phyloP scores from a whole-genome alignment of 2,329 filamentous ascomycete species.

The Colletotrichum paranaense region DNA sequence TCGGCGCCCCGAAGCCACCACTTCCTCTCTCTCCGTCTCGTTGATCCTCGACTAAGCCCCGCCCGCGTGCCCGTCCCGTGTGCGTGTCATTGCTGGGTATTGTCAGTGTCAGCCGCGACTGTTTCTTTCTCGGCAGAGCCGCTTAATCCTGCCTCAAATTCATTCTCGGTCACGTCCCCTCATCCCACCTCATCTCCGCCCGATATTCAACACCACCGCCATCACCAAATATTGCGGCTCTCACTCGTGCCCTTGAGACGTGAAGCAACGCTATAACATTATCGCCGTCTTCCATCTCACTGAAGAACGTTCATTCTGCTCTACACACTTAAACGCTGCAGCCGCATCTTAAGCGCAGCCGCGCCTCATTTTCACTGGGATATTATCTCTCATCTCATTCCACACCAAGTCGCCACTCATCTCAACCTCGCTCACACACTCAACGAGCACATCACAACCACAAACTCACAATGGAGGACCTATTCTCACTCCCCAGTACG shows the following conservation, averaged over 20 bases:
- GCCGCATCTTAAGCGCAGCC: background rate
- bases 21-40: background rate
- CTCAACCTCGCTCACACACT: background rate
- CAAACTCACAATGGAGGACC: slow-evolving; percentile 31
- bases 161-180: background rate
- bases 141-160: background rate
- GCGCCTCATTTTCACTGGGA: background rate
- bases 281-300: background rate
- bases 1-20: background rate
- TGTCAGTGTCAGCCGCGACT: too few species aligned
- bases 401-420: background rate
- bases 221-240: background rate
- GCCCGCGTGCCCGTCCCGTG: background rate
- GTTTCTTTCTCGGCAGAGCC: slow-evolving; percentile 1
- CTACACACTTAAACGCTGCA: background rate
- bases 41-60: background rate
- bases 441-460: background rate
- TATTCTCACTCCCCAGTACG: slow-evolving; percentile 36
- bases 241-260: background rate
- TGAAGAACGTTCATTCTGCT: background rate
- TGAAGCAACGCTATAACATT: background rate
- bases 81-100: too few species aligned
- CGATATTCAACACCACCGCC: background rate
- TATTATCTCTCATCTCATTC: background rate
- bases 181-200: background rate